Evolutionary conservation across 139 green algal species (phyloP), one percentile per base, ranked within the genome.

Genomic region (Marvania coccoides): DNA sequence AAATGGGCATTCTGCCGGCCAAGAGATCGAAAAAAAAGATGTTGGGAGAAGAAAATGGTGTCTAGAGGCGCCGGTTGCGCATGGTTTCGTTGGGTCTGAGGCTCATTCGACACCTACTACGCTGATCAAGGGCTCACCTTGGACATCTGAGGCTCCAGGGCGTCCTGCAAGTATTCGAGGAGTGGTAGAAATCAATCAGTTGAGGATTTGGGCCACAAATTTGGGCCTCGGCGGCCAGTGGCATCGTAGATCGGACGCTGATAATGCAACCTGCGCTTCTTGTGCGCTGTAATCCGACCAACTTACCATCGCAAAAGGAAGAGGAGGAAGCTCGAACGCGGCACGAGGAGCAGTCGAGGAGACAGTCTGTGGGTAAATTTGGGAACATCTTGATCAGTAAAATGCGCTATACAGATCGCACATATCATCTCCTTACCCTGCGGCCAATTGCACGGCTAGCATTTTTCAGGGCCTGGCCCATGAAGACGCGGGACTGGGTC

Each of bases 251-350:
- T n/a, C n/a, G n/a, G n/a, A n/a, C n/a, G n/a, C n/a, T n/a, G n/a
- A n/a, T n/a, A n/a, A n/a, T n/a, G n/a, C n/a, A n/a, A n/a, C n/a
- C n/a, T n/a, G n/a, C n/a, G n/a, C n/a, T n/a, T n/a, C n/a, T n/a
- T n/a, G n/a, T n/a, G n/a, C n/a, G n/a, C n/a, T n/a, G n/a, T n/a
- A n/a, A n/a, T n/a, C 46, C 46, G 19, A 30, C 9, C 23, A 1
- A 57, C 70, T 31, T 39, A 82, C 76, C 56, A 72, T 56, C 3
- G 61, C 34, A 46, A 75, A 83, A 26, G 76, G 76, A 19, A 82
- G 68, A 8, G 62, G 36, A 12, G 76, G 67, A 33, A 83, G 64
- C 30, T 69, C 39, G 60, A 83, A 79, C 14, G 69, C 76, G 37
- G 63, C 59, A 6, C 48, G 53, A 24, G 55, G 37, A 8, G 8